Conservation (phyloP, 2,329 filamentous ascomycete species). For the Diaporthe citrichinensis region DNA sequence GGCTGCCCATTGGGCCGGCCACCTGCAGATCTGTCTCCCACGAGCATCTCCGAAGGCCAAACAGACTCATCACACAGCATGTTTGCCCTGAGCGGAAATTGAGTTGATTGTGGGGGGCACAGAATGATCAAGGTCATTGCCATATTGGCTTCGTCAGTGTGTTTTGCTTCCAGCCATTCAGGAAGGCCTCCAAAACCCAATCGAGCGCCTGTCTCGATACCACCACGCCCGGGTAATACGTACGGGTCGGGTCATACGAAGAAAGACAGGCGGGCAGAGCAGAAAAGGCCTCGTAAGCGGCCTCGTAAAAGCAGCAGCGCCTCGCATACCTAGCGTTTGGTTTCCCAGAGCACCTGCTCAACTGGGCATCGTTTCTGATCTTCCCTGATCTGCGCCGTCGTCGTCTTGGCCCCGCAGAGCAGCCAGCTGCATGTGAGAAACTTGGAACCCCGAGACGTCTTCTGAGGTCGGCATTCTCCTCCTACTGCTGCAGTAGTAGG, state of each 20-base stretch:
- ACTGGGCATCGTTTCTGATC: slow-evolving; percentile 23
- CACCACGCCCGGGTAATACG: not conserved
- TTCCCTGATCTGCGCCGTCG: slow-evolving; percentile 20
- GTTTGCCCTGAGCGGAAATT: not conserved
- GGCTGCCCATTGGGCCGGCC: not conserved
- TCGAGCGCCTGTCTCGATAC: not conserved
- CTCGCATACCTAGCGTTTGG: not conserved
- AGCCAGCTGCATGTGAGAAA: not conserved
- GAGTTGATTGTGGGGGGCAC: not conserved
- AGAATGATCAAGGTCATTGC: not conserved
- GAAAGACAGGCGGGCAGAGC: not conserved
- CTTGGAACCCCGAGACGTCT: not conserved
- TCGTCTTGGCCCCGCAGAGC: slow-evolving; percentile 2
- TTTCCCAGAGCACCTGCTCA: slow-evolving; percentile 1
- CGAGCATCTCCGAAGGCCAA: not conserved
- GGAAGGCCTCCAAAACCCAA: not conserved
- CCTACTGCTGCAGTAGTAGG: not conserved
- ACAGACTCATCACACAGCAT: slow-evolving; percentile 11
- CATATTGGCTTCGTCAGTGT: slow-evolving; percentile 1
- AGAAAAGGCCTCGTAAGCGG: slow-evolving; percentile 6
- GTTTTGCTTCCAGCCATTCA: not conserved
- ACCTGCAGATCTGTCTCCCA: slow-evolving; percentile 10
- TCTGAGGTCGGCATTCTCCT: not conserved
- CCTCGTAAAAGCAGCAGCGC: slow-evolving; percentile 4
- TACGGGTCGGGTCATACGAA: not conserved